Percentiles rank a stretch among this genome's conserved stretches.
These are phyloP conservation scores for Pseudogymnoascus sp. DNA, from an alignment of 2,329 filamentous ascomycete genomes.

Conservation along the genomic window DNA sequence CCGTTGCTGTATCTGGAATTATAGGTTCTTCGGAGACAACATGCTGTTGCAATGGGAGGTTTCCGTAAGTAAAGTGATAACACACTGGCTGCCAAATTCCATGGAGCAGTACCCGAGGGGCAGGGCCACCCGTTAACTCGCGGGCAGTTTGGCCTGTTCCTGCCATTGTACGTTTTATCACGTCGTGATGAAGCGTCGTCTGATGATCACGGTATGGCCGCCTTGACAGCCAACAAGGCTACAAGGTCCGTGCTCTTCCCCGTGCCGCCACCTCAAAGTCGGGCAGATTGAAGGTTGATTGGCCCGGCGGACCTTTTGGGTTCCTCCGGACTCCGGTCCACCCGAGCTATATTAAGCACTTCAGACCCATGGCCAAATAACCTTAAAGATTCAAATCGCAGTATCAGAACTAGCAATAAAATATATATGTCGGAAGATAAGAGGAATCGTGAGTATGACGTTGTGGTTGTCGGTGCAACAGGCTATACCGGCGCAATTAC, in stretches of 20 bases:
- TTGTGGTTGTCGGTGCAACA: constrained; percentile 59
- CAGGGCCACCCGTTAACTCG: neutral
- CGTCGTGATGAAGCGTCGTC: no score
- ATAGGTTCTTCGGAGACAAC: neutral
- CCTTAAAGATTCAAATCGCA: neutral
- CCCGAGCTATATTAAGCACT: neutral
- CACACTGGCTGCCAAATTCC: neutral
- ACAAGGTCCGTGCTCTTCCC: no score
- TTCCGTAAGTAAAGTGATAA: neutral
- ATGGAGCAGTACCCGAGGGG: neutral
- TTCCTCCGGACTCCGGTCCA: neutral
- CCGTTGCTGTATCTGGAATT: neutral
- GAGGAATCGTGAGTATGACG: constrained; percentile 44
- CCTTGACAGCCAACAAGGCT: no score
- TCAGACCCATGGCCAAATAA: neutral
- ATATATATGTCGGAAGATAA: neutral
- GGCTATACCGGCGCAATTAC: constrained; percentile 79
- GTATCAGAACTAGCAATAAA: neutral
- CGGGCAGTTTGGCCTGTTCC: neutral
- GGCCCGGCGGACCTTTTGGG: neutral
- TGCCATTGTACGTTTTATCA: neutral
- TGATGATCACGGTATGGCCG: no score
- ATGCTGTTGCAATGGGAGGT: neutral
- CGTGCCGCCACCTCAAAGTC: neutral
- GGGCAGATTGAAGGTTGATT: neutral